A percentile compares a stretch with the other conserved stretches of the same genome.
phyloP scores from a whole-genome alignment of 2,329 filamentous ascomycete species.

The Chrysoporthe deuterocubensis region DNA sequence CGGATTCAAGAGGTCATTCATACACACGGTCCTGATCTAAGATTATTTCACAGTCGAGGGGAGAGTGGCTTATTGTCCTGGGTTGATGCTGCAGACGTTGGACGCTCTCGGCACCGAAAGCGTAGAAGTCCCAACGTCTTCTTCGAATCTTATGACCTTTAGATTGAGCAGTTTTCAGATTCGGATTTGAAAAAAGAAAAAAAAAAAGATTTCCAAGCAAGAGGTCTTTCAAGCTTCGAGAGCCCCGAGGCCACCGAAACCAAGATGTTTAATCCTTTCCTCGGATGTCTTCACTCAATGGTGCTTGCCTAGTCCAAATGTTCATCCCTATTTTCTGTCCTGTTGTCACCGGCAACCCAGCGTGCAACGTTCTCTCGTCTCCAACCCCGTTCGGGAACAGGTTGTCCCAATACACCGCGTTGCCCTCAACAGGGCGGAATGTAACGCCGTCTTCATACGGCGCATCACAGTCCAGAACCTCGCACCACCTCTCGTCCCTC shows the following conservation, averaged over 20 bases:
- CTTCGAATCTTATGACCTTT: neutral
- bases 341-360: constrained; percentile 44
- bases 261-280: neutral
- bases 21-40: too few species aligned
- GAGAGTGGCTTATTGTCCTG: neutral
- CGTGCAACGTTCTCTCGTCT: constrained; percentile 45
- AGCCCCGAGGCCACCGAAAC: too few species aligned
- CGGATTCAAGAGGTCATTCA: too few species aligned
- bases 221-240: neutral
- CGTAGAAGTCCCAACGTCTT: too few species aligned
- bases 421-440: constrained; percentile 44
- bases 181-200: neutral
- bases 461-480: constrained; percentile 45
- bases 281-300: constrained; percentile 21
- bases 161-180: neutral
- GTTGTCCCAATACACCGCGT: constrained; percentile 48
- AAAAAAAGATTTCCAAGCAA: neutral
- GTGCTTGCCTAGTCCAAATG: constrained; percentile 46
- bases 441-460: constrained; percentile 45
- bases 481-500: constrained; percentile 43
- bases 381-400: constrained; percentile 40
- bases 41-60: neutral
- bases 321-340: constrained; percentile 49
- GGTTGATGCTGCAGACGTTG: neutral
- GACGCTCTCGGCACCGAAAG: too few species aligned